Evolutionary conservation across 2,329 filamentous ascomycete species (phyloP).

Genomic region (Neopestalotiopsis sp.): DNA sequence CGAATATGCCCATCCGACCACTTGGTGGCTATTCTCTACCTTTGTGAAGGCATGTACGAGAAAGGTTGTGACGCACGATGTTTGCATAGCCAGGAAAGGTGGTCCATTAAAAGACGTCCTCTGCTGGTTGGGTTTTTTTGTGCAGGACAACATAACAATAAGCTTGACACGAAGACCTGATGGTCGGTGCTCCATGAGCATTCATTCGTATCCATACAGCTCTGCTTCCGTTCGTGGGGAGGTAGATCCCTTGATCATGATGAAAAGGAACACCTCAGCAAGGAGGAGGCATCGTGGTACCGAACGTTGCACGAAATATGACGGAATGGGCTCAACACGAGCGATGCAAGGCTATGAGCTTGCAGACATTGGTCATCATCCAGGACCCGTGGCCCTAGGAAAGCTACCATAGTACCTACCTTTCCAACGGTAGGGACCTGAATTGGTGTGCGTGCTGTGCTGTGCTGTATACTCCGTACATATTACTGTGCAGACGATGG

Average conservation of each 20-base stretch:
- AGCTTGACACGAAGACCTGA: background rate
- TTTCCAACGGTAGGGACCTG: background rate
- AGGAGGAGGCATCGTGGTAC: background rate
- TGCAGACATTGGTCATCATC: background rate
- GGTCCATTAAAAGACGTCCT: background rate
- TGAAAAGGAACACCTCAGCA: no score
- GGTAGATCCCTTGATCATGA: background rate
- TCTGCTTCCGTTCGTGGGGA: background rate
- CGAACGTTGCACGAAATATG: conserved; percentile 9
- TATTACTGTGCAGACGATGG: background rate
- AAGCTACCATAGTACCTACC: background rate
- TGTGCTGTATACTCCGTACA: background rate
- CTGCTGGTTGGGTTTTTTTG: background rate
- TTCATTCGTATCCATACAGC: background rate
- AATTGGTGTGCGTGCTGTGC: background rate
- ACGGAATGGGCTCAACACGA: background rate
- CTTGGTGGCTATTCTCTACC: background rate
- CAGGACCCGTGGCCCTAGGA: background rate
- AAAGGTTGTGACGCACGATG: background rate
- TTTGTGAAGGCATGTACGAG: background rate
- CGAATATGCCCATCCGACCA: background rate
- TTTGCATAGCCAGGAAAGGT: background rate
- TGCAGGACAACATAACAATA: background rate
- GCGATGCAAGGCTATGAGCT: conserved; percentile 15
- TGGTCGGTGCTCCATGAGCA: background rate